Evolutionary conservation across 2,329 filamentous ascomycete species (phyloP).

Genomic region (Xylaria sp.): DNA sequence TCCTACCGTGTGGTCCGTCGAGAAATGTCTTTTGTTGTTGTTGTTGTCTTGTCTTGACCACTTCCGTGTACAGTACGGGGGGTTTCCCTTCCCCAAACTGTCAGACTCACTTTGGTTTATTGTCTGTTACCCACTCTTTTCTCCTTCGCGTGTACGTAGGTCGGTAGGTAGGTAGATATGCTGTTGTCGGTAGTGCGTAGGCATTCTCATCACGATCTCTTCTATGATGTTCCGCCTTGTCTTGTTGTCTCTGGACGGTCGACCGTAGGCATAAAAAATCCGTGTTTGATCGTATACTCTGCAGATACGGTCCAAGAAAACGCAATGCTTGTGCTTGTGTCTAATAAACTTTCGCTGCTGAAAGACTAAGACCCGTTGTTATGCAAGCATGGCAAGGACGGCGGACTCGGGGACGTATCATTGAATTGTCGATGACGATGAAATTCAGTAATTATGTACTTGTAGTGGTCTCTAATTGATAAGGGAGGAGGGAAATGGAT

Average conservation of each 20-base stretch:
- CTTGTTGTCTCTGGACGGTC: neutral
- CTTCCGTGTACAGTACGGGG: neutral
- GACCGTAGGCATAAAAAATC: neutral
- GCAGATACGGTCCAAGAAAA: neutral
- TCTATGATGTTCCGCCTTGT: neutral
- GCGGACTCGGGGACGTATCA: neutral
- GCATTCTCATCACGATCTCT: neutral
- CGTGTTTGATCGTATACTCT: neutral
- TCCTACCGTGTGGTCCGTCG: neutral
- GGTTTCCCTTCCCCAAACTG: too few species aligned
- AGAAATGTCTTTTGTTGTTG: constrained; percentile 1
- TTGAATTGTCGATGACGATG: constrained; percentile 9
- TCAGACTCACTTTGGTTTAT: neutral
- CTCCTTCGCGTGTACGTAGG: too few species aligned
- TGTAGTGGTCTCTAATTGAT: neutral
- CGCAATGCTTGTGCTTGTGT: neutral
- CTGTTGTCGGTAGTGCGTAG: too few species aligned
- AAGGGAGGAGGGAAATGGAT: neutral
- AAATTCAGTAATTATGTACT: constrained; percentile 3
- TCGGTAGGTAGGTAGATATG: too few species aligned
- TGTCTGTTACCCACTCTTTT: neutral
- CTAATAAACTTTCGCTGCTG: neutral
- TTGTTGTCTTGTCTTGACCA: constrained; percentile 13
- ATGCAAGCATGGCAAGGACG: neutral
- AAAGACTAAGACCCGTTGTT: neutral